phyloP scores from a whole-genome alignment of 73 alveolate genomes.

The Tetrahymena borealis region DNA sequence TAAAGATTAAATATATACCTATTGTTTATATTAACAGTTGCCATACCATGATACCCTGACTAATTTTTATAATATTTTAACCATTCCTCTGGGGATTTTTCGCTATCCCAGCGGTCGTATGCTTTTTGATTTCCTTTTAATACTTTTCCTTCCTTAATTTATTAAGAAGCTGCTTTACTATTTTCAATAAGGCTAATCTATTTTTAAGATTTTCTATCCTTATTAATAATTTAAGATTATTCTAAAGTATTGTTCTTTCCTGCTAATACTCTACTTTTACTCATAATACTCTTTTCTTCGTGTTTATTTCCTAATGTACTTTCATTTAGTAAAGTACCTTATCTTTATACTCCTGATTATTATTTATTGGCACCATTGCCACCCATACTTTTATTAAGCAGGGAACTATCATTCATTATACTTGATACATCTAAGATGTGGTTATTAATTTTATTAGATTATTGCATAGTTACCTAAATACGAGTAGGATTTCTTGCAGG shows the following conservation, averaged over 20 bases:
- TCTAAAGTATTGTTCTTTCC: too few species aligned
- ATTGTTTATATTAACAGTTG: neutral
- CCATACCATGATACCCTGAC: neutral
- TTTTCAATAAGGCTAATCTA: too few species aligned
- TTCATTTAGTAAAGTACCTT: neutral
- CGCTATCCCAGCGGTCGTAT: neutral
- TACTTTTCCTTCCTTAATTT: too few species aligned
- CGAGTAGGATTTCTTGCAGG: conserved; percentile 3
- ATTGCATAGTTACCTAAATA: neutral
- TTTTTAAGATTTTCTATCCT: too few species aligned
- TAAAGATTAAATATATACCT: too few species aligned
- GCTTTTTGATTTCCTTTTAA: neutral
- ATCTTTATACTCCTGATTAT: neutral
- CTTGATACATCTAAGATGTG: neutral
- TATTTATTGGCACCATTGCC: neutral
- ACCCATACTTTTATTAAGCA: neutral
- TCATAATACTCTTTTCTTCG: too few species aligned
- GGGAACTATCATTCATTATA: neutral
- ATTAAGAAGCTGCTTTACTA: too few species aligned
- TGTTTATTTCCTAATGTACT: too few species aligned
- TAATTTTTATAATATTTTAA: neutral
- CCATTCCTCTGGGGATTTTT: neutral
- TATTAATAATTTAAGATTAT: too few species aligned
- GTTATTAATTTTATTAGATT: neutral
- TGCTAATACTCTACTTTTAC: too few species aligned